Evolutionary conservation across 331 rosid species (phyloP), one percentile per base, ranked within the genome.

Genomic region (Quercus lobata): DNA sequence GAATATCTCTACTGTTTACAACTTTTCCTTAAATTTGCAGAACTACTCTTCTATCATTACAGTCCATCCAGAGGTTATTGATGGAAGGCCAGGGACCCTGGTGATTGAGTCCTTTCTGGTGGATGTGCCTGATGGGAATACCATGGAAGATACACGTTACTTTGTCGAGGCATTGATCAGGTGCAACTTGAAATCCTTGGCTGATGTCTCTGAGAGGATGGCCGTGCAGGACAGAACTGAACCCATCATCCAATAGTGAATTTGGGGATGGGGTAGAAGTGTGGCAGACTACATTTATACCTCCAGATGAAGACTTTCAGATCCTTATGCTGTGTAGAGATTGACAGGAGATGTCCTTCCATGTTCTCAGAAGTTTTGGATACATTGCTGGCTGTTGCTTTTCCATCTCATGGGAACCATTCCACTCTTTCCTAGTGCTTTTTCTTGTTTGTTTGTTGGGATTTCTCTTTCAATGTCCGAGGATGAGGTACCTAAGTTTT

Each of bases 101-200:
- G 94, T 90, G 83, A 79, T 90, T n/a, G 94, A 90, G 79, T 90
- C 94, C 11, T 90, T 87, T 62, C 86, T 90, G 7, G 92, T 90
- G 66, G 94, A 90, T 17, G 90, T 90, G 78, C 94, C 94, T 24
- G 91, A 88, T 30, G 94, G 94, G 25, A 90, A 90, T 88, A 90
- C 94, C 7, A 82, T 57, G 78, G 92, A 88, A 3, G 92, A 88
- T 69, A 88, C 92, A 6, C 84, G 92, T 73, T 86, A 83, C 87
- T 90, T 90, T 54, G 94, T 90, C 25, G 86, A 88, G 80, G 90
- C 92, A 1, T 82, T 90, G 71, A 88, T 90, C 69, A 82, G 89
- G 73, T 90, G 94, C 88, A 90, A 90, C 78, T 84, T 90, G 35
- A 90, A 88, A 78, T 87, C 94, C 30, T 81, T 90, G 79, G 91